A percentile compares a stretch with the other conserved stretches of the same genome.
Evolutionary conservation across 345 rosid genomes (phyloP).

Genomic region (Arabis alpina): DNA sequence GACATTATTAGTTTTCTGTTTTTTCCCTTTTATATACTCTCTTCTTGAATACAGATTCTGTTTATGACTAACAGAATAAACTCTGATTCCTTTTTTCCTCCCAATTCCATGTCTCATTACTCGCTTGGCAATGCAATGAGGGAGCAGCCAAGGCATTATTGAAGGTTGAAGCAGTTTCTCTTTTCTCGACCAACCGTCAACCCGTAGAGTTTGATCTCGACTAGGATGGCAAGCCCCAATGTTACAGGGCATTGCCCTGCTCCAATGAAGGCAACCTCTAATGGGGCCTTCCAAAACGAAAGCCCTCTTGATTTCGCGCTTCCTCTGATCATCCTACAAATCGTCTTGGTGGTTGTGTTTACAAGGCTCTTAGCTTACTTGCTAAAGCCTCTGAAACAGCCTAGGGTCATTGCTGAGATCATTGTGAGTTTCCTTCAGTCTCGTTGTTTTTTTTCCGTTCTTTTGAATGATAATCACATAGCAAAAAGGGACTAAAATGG

Average conservation of each 20-base stretch:
- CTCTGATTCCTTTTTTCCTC: slow-evolving; percentile 18
- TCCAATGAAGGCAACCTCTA: slow-evolving; percentile 76
- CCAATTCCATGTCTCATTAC: slow-evolving; percentile 8
- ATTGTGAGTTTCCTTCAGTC: slow-evolving; percentile 50
- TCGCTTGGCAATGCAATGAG: slow-evolving; percentile 27
- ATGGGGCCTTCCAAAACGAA: slow-evolving; percentile 75
- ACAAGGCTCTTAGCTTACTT: slow-evolving; percentile 61
- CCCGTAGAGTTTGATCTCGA: not conserved
- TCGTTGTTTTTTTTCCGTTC: not conserved
- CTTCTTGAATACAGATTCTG: slow-evolving; percentile 26
- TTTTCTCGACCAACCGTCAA: slow-evolving; percentile 25
- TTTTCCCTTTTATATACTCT: slow-evolving; percentile 21
- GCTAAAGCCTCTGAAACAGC: slow-evolving; percentile 71
- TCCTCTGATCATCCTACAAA: slow-evolving; percentile 75
- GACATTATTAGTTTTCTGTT: slow-evolving; percentile 34
- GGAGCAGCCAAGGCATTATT: slow-evolving; percentile 30
- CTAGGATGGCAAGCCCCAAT: slow-evolving; percentile 34
- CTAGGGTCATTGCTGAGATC: slow-evolving; percentile 82
- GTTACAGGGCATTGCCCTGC: slow-evolving; percentile 43
- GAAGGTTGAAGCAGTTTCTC: slow-evolving; percentile 24
- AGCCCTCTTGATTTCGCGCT: slow-evolving; percentile 77
- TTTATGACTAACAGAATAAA: slow-evolving; percentile 14
- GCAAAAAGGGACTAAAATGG: slow-evolving; percentile 14
- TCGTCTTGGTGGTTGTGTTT: slow-evolving; percentile 62
- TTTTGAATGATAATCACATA: not conserved